Base-by-base conservation (phyloP, 176 grass and related monocot species). In the Ensete glaucum region DNA sequence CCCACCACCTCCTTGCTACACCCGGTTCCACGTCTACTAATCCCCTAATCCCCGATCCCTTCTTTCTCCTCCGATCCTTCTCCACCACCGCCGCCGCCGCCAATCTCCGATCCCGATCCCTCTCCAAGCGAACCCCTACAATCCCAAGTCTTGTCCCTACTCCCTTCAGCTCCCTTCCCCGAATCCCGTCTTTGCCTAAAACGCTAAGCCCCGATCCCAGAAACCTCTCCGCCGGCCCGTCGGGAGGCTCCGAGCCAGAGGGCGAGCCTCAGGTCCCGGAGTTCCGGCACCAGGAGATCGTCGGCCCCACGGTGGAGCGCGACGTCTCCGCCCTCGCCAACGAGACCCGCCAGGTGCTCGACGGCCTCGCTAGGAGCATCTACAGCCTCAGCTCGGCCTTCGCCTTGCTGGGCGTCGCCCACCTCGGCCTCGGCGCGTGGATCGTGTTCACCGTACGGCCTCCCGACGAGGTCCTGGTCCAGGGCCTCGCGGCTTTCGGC, bases 281-380 rank as follows among this genome's bases (percentile, higher is more conserved):
- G 50, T 85, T 99, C 79, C 77, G 67, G 78, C 90, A 99, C 73
- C 90, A 99, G 73, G 95, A 99, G 82, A 99, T 99, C 52, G 86
- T 90, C 79, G 95, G 88, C 2, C 95, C 95, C 20, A 99, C 95
- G 64, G 90, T 99, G 54, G 95, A 89, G 76, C 86, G 90, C 62
- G 90, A 99, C 82, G 73, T 76, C 43, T 99, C 95, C 52, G 73
- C 82, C 14, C 86, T 99, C 6, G 95, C 90, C 9, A 87, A 89
- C 69, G 95, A 99, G 86, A 84, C 88, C 62, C 84, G 90, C 21
- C 72, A 86, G 78, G 84, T 87, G 82, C 80, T 99, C 65, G 82
- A 94, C 65, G 68, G 59, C 70, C 86, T 94, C 71, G 76, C 82
- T 73, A 73, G 77, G 76, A 76, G 84, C 54, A 83, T 93, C 74